Evolutionary conservation across 805 yeast species (phyloP).

Genomic region (Spathaspora gorwiae): DNA sequence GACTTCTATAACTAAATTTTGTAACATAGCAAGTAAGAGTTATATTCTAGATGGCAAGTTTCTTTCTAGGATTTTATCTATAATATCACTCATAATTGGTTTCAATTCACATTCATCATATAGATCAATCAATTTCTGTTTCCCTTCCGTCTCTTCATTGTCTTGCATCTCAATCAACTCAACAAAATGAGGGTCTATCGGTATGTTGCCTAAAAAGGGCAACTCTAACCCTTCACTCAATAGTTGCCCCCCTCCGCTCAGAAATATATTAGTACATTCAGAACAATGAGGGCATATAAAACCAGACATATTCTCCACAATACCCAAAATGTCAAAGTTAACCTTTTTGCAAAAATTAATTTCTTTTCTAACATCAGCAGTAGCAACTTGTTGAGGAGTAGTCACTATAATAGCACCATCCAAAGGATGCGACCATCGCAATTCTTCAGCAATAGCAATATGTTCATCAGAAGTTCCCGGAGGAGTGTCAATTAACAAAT

Average conservation of each 20-base stretch:
- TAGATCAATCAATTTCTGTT: conserved; percentile 24
- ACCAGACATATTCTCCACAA: conserved; percentile 96
- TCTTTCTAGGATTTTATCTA: conserved; percentile 30
- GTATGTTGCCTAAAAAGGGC: conserved; percentile 79
- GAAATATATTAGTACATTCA: conserved; percentile 88
- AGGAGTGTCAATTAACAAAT: conserved; percentile 89
- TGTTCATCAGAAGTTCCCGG: conserved; percentile 99
- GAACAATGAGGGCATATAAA: conserved; percentile 91
- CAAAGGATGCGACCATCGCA: conserved; percentile 57
- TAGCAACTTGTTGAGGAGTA: conserved; percentile 91
- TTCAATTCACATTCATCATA: conserved; percentile 32
- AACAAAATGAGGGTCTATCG: conserved; percentile 89
- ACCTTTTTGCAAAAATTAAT: conserved; percentile 89
- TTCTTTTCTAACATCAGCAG: conserved; percentile 93
- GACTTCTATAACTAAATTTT: neutral
- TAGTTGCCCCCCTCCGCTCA: conserved; percentile 84
- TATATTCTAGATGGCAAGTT: conserved; percentile 17
- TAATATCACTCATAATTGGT: conserved; percentile 32
- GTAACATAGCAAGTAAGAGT: neutral
- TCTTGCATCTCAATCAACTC: conserved; percentile 74
- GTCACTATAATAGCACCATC: conserved; percentile 96
- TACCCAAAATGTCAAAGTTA: conserved; percentile 71
- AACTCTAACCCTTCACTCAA: conserved; percentile 61
- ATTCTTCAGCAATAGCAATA: conserved; percentile 91
- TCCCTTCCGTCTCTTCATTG: conserved; percentile 19